Evolutionary conservation across 2,329 filamentous ascomycete genomes (phyloP).

Genomic region (Blumeria graminis): DNA sequence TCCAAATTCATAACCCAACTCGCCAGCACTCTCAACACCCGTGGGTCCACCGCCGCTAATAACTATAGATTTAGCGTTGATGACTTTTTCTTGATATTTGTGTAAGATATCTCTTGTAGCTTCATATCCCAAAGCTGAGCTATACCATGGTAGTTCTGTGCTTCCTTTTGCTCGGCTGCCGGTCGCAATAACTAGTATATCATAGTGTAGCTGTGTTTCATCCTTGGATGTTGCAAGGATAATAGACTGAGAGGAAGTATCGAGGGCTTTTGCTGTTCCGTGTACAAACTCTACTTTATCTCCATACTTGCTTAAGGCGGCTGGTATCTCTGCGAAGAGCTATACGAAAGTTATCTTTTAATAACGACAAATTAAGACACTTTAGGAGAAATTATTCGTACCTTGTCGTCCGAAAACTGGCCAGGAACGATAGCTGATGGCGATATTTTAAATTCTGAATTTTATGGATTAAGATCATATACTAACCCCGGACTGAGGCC

Average conservation of each 20-base stretch:
- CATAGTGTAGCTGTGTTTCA: conserved; percentile 15
- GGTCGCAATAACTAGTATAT: conserved; percentile 23
- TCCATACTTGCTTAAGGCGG: conserved; percentile 24
- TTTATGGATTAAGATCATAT: background rate
- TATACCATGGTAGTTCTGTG: conserved; percentile 25
- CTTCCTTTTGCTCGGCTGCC: conserved; percentile 17
- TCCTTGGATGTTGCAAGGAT: conserved; percentile 7
- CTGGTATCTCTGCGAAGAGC: conserved; percentile 18
- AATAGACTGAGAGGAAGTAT: conserved; percentile 15
- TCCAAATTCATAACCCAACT: conserved; percentile 12
- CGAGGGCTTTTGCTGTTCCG: conserved; percentile 16
- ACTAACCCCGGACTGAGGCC: conserved; percentile 21
- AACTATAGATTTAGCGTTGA: conserved; percentile 12
- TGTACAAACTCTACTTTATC: conserved; percentile 22
- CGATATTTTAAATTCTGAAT: background rate
- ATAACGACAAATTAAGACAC: too few relatives aligned
- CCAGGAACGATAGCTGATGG: conserved; percentile 18
- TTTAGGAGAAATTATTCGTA: background rate
- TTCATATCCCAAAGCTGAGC: conserved; percentile 6
- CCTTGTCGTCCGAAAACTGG: conserved; percentile 20
- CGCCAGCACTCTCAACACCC: conserved; percentile 14
- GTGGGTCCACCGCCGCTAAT: conserved; percentile 16
- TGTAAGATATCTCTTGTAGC: conserved; percentile 10
- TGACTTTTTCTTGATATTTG: conserved; percentile 8
- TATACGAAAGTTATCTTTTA: background rate